These are phyloP conservation scores for Exophiala sideris DNA, from an alignment of 2,329 filamentous ascomycete species.

Conservation along the genomic window DNA sequence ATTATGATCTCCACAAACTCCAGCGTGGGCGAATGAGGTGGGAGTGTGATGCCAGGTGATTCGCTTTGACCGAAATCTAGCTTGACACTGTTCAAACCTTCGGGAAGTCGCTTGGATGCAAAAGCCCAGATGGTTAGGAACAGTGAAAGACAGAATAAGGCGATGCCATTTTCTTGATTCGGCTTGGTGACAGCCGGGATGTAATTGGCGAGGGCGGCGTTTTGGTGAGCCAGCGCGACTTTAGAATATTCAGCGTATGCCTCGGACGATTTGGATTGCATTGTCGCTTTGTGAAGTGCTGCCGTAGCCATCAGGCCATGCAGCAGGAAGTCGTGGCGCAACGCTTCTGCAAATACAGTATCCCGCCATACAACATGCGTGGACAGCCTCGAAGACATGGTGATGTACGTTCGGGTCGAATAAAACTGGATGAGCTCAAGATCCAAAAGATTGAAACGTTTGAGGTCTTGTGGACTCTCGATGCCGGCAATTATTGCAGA, in stretches of 20 bases:
- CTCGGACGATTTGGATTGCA: constrained; percentile 24
- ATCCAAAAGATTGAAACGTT: constrained; percentile 34
- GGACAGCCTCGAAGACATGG: constrained; percentile 26
- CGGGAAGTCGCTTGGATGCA: constrained; percentile 25
- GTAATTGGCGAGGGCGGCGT: constrained; percentile 26
- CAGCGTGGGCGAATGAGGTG: constrained; percentile 17
- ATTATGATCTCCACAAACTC: constrained; percentile 28
- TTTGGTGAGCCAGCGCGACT: constrained; percentile 27
- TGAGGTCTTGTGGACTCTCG: constrained; percentile 3
- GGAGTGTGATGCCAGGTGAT: constrained; percentile 19
- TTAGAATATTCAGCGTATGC: constrained; percentile 27
- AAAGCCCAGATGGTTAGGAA: constrained; percentile 28
- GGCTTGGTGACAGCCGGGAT: constrained; percentile 26
- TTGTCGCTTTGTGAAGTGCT: constrained; percentile 39
- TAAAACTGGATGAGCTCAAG: constrained; percentile 46
- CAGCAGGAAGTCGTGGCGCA: constrained; percentile 42
- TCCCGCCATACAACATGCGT: constrained; percentile 39
- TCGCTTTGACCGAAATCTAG: constrained; percentile 17
- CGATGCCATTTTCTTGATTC: constrained; percentile 26
- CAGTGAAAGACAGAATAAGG: constrained; percentile 27
- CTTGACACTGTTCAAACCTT: constrained; percentile 26
- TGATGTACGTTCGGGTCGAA: constrained; percentile 39
- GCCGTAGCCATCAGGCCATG: constrained; percentile 41
- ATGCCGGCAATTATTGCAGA: constrained; percentile 1
- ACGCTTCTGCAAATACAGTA: constrained; percentile 39